phyloP scores from a whole-genome alignment of 371 early-diverging fungal genomes.

The Mucor mucedo region DNA sequence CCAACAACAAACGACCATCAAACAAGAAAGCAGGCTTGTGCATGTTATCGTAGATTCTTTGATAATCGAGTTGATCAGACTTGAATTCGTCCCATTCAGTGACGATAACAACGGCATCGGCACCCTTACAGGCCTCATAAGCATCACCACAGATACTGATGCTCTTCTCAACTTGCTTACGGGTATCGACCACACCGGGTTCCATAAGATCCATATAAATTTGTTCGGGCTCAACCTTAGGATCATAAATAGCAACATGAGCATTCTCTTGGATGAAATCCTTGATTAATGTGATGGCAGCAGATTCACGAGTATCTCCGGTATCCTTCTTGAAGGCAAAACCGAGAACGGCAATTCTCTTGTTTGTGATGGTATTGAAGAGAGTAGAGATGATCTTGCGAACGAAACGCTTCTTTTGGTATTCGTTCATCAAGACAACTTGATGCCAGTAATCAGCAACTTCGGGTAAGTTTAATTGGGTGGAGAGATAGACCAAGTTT shows the following conservation, averaged over 20 bases:
- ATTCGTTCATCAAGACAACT: constrained; percentile 91
- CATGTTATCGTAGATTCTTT: constrained; percentile 75
- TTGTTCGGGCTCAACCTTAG: constrained; percentile 85
- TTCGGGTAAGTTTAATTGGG: constrained; percentile 85
- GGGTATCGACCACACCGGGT: constrained; percentile 70
- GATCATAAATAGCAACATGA: constrained; percentile 86
- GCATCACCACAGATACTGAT: constrained; percentile 67
- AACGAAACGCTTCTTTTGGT: constrained; percentile 90
- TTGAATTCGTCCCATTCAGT: constrained; percentile 97
- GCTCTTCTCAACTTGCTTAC: constrained; percentile 64
- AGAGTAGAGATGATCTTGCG: constrained; percentile 70
- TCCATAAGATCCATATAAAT: constrained; percentile 82
- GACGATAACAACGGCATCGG: constrained; percentile 85
- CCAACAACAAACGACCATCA: constrained; percentile 91
- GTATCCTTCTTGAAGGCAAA: constrained; percentile 98
- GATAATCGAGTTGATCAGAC: constrained; percentile 67
- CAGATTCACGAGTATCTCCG: constrained; percentile 94
- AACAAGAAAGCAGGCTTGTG: constrained; percentile 92
- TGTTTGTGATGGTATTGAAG: constrained; percentile 87
- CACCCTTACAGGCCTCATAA: constrained; percentile 72
- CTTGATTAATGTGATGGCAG: constrained; percentile 86
- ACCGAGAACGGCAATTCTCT: constrained; percentile 85
- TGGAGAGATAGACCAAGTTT: constrained; percentile 88
- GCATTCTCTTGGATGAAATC: constrained; percentile 85
- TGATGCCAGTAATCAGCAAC: constrained; percentile 95